These are phyloP conservation scores for Cinnamomum chago DNA, from an alignment of 164 flowering plant genomes.

Conservation along the genomic window DNA sequence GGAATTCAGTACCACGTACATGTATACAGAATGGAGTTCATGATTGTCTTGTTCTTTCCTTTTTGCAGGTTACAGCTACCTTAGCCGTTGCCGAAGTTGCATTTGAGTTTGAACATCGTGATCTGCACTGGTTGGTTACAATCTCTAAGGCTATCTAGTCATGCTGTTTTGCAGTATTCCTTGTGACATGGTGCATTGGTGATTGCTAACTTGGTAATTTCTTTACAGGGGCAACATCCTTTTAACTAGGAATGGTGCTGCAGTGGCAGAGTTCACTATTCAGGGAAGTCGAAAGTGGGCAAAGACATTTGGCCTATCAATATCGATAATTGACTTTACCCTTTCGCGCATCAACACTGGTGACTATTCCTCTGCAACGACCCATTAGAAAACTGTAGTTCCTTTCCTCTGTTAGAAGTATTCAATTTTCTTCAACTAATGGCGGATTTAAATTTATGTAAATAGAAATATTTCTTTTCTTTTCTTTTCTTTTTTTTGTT, in stretches of 20 bases:
- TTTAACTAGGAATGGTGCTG: slow-evolving; percentile 51
- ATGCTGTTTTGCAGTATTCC: neutral
- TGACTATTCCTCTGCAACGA: slow-evolving; percentile 11
- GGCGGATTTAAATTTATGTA: neutral
- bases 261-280: slow-evolving; percentile 44
- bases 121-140: slow-evolving; percentile 74
- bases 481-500: too few species aligned
- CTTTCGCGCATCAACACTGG: slow-evolving; percentile 93
- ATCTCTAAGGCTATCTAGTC: neutral
- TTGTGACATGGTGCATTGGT: neutral
- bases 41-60: neutral
- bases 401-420: neutral
- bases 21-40: neutral
- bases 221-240: slow-evolving; percentile 92
- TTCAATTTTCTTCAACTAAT: neutral
- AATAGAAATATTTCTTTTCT: too few species aligned
- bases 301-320: slow-evolving; percentile 53
- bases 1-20: too few species aligned
- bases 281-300: slow-evolving; percentile 56
- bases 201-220: slow-evolving; percentile 6
- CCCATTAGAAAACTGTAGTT: neutral
- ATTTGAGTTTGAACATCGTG: slow-evolving; percentile 92
- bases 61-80: slow-evolving; percentile 69
- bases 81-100: slow-evolving; percentile 94
- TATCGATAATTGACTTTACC: slow-evolving; percentile 86